Evolutionary conservation across 2,329 filamentous ascomycete genomes (phyloP).

Genomic region (Colletotrichum sp.): DNA sequence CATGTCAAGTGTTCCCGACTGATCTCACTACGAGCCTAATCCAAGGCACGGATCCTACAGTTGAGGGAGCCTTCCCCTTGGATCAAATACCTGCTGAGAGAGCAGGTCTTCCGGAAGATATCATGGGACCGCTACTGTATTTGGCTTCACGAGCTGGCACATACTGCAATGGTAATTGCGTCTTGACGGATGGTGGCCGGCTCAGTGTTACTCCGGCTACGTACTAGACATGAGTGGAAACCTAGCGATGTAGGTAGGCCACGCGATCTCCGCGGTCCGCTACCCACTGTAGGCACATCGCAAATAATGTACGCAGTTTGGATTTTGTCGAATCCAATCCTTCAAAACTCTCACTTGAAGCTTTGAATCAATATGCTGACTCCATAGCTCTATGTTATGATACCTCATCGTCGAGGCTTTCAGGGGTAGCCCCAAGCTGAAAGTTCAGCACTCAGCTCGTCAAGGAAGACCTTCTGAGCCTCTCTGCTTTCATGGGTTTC

Average conservation of each 20-base stretch:
- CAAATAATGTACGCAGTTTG: no score
- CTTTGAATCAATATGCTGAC: no score
- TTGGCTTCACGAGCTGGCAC: neutral
- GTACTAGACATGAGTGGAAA: neutral
- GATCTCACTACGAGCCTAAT: neutral
- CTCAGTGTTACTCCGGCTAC: neutral
- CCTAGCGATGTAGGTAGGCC: neutral
- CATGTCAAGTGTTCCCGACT: neutral
- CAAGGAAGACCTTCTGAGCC: accelerated
- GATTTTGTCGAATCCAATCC: no score
- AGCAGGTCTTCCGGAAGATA: neutral
- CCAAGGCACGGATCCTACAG: neutral
- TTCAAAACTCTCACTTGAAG: no score
- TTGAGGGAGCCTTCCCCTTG: neutral
- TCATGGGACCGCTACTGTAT: neutral
- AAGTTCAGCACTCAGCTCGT: no score
- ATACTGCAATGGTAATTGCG: neutral
- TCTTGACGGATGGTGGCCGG: neutral
- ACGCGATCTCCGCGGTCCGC: neutral
- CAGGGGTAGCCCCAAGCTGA: no score
- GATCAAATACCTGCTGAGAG: neutral
- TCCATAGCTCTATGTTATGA: no score
- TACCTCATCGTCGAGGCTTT: no score
- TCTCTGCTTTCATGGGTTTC: accelerated
- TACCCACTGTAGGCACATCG: neutral